Conservation (phyloP, 192 early-diverging fungal genomes). For the Entomortierella lignicola region DNA sequence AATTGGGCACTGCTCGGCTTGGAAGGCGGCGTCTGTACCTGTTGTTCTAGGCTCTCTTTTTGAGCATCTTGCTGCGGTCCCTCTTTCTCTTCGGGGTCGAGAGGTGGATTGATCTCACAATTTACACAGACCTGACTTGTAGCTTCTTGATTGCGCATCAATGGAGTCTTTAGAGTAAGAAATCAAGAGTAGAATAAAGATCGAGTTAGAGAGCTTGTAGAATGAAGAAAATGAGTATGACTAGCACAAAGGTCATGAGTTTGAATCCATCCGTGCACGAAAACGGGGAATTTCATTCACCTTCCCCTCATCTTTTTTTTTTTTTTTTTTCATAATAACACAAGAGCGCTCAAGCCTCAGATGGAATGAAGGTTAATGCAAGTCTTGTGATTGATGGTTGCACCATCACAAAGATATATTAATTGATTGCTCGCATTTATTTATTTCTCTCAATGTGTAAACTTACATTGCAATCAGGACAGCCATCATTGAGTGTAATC, state of each 20-base stretch:
- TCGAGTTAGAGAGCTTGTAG: neutral
- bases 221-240: neutral
- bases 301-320: neutral
- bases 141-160: slow-evolving; percentile 45
- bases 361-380: neutral
- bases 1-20: neutral
- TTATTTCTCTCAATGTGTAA: neutral
- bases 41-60: neutral
- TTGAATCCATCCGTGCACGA: neutral
- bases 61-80: neutral
- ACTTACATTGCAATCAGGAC: slow-evolving; percentile 40
- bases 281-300: neutral
- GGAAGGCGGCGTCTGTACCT: neutral
- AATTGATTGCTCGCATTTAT: too few relatives aligned
- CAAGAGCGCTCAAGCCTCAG: neutral
- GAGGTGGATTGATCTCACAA: slow-evolving; percentile 43
- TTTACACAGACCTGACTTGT: slow-evolving; percentile 41
- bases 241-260: neutral
- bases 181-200: neutral
- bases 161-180: slow-evolving; percentile 4
- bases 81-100: slow-evolving; percentile 10
- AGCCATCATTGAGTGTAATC: slow-evolving; percentile 27
- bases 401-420: too few relatives aligned
- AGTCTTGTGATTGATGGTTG: too few relatives aligned
- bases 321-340: neutral